Evolutionary conservation across 768 basidiomycete species (phyloP), one percentile per base, ranked within the genome.

Genomic region (Artomyces pyxidatus): DNA sequence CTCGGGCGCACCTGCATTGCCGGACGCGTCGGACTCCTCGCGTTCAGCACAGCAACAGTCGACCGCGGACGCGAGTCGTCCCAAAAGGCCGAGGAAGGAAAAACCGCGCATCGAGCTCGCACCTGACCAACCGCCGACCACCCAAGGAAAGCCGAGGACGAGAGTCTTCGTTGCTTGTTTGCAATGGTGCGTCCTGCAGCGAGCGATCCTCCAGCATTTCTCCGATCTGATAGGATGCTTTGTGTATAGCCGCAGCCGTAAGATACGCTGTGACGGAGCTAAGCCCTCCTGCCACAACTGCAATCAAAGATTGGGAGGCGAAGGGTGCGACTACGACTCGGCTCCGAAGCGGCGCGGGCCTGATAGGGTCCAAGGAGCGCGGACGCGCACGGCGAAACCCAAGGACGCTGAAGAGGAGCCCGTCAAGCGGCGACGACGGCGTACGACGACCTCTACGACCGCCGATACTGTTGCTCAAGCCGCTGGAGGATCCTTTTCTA

Each of bases 241-340:
- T 38, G 50, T 23, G 17, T 45, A 16, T 55, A 89, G 87, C 60
- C 86, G 88, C 22, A 76, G 72, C 14, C 76, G 86, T 22, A 90
- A 90, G 60, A 87, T 85, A 54, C 80, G 87, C 4, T 90, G 88
- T 62, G 87, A 89, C 61, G 88, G 88, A 46, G 81, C 81, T 8
- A 87, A 82, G 55, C 88, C 88, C 9, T 59, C 71, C 9, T 90
- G 88, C 59, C 77, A 84, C 59, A 88, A 88, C 58, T 90, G 87
- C 59, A 64, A 68, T 35, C 77, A 76, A 54, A 75, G 83, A 32
- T 37, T 58, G 26, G 51, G 51, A n/a, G 49, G 51, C 14, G 51
- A 57, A 38, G 72, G 75, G 40, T 90, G 88, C 60, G 61, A 68
- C 44, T 90, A 89, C 56, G 88, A 90, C 56, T 49, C 75, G 12